Conservation (phyloP, 2,329 filamentous ascomycete genomes). For the Cladobotryum protrusum region DNA sequence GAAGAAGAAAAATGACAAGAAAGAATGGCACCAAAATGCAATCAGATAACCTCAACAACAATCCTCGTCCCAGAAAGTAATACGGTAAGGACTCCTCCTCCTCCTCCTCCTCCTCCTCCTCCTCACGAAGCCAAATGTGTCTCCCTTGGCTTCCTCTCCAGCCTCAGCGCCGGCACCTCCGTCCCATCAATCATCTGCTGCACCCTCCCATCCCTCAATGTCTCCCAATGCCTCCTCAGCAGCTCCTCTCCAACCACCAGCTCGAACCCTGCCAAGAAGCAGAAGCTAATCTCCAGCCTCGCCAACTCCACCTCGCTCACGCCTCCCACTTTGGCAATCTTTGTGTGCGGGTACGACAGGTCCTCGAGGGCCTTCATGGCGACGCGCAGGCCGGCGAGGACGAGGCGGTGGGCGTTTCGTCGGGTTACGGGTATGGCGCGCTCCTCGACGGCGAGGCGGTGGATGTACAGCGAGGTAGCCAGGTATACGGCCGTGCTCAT, state of each 20-base stretch:
- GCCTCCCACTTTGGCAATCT: slow-evolving; percentile 81
- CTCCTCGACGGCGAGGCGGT: slow-evolving; percentile 72
- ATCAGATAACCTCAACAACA: not conserved
- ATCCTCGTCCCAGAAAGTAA: too few species aligned
- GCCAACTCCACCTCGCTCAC: slow-evolving; percentile 77
- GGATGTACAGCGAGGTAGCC: slow-evolving; percentile 80
- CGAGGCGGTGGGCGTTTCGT: slow-evolving; percentile 78
- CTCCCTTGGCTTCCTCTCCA: slow-evolving; percentile 3
- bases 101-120: too few species aligned
- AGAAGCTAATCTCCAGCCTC: slow-evolving; percentile 81
- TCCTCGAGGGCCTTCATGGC: slow-evolving; percentile 96
- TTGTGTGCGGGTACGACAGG: slow-evolving; percentile 75
- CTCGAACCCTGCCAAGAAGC: slow-evolving; percentile 80
- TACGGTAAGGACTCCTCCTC: not conserved
- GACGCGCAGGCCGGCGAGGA: slow-evolving; percentile 77
- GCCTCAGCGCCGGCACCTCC: slow-evolving; percentile 24
- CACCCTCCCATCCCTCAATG: slow-evolving; percentile 24
- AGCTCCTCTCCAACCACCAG: slow-evolving; percentile 47
- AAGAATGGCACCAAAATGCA: not conserved
- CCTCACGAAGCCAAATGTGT: not conserved
- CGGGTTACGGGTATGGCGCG: slow-evolving; percentile 72
- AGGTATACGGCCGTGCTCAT: slow-evolving; percentile 93
- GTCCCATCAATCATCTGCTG: slow-evolving; percentile 19
- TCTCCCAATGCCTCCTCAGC: slow-evolving; percentile 28
- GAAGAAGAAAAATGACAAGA: too few species aligned